These are phyloP conservation scores for Annulohypoxylon nitens DNA, from an alignment of 495 filamentous ascomycete species.

Conservation along the genomic window DNA sequence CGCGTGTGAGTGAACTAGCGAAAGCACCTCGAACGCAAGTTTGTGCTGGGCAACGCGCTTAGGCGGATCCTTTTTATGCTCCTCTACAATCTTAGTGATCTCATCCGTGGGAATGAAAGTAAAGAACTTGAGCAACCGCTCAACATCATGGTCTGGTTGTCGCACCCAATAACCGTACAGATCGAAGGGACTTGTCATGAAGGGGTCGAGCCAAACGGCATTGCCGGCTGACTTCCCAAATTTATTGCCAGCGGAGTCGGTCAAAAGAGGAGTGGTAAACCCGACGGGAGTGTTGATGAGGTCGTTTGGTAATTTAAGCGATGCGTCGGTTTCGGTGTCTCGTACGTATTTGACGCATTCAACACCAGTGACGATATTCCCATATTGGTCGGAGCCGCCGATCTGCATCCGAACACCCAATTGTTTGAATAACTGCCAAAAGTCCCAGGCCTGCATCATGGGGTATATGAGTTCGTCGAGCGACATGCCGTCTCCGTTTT, in stretches of 20 bases:
- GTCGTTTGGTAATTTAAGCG: constrained; percentile 44
- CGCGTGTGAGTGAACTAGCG: constrained; percentile 77
- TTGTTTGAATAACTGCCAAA: constrained; percentile 80
- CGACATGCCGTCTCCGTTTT: constrained; percentile 87
- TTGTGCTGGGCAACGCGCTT: constrained; percentile 82
- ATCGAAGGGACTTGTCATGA: constrained; percentile 84
- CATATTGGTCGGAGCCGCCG: constrained; percentile 94
- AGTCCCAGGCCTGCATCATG: constrained; percentile 96
- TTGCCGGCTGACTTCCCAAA: constrained; percentile 97
- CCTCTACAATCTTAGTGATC: constrained; percentile 73
- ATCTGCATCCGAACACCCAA: constrained; percentile 83
- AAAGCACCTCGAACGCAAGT: constrained; percentile 83
- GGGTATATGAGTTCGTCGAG: constrained; percentile 95
- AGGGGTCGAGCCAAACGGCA: constrained; percentile 90
- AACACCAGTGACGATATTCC: constrained; percentile 94
- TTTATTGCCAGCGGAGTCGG: constrained; percentile 85
- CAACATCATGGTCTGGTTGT: constrained; percentile 83
- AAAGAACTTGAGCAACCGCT: constrained; percentile 86
- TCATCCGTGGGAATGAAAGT: constrained; percentile 82
- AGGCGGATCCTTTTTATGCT: constrained; percentile 74
- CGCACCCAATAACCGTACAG: constrained; percentile 89
- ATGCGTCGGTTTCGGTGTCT: constrained; percentile 64
- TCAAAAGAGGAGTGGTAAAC: constrained; percentile 90
- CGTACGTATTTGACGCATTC: constrained; percentile 81
- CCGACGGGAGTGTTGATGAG: constrained; percentile 70